Evolutionary conservation across 2,329 filamentous ascomycete genomes (phyloP).

Genomic region (Aspergillus japonicus): DNA sequence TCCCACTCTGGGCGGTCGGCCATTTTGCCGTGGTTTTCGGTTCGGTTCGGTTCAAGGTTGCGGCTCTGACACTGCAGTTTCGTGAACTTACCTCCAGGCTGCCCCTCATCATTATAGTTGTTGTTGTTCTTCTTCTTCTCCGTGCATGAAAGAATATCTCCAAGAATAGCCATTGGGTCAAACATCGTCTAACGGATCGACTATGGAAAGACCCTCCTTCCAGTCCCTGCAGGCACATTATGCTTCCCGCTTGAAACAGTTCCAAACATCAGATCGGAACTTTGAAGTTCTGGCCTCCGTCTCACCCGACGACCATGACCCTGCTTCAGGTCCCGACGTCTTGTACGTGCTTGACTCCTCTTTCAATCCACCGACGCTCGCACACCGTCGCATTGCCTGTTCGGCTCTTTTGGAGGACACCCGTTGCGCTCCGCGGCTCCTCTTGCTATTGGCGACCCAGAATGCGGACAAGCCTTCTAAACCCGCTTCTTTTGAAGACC

Average conservation of each 20-base stretch:
- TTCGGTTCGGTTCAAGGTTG: not conserved
- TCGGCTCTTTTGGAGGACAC: slow-evolving; percentile 49
- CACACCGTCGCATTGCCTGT: slow-evolving; percentile 56
- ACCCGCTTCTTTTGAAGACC: slow-evolving; percentile 49
- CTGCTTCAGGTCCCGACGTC: slow-evolving; percentile 23
- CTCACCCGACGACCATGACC: slow-evolving; percentile 14
- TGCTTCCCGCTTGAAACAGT: slow-evolving; percentile 42
- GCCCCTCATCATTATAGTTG: not conserved
- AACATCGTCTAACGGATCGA: not conserved
- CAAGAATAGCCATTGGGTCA: not conserved
- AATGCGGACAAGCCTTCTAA: slow-evolving; percentile 63
- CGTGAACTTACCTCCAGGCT: not conserved
- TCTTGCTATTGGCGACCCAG: slow-evolving; percentile 62
- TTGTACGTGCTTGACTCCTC: slow-evolving; percentile 66
- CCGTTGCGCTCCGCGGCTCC: slow-evolving; percentile 41
- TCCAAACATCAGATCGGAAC: slow-evolving; percentile 39
- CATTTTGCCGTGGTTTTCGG: not conserved
- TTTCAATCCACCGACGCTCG: slow-evolving; percentile 64
- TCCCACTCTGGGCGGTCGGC: not conserved
- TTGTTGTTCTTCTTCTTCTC: no score
- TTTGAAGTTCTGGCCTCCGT: slow-evolving; percentile 36
- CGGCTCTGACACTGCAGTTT: not conserved
- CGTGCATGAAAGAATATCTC: not conserved
- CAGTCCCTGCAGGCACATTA: slow-evolving; percentile 40
- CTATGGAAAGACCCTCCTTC: slow-evolving; percentile 20